Base-by-base conservation (phyloP, 371 early-diverging fungal species). In the Actinomucor elegans region DNA sequence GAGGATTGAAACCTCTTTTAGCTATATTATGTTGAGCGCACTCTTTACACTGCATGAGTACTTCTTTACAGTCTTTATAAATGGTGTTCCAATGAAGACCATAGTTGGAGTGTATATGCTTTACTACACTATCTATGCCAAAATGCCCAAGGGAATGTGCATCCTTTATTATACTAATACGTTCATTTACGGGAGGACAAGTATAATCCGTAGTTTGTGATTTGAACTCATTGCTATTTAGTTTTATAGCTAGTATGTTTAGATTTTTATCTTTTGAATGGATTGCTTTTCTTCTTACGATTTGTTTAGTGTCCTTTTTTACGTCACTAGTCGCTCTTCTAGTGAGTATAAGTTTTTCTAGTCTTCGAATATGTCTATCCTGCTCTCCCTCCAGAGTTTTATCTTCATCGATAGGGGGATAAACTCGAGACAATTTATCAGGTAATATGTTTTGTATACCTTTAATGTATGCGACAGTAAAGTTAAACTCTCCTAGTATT, bases 81-180 rank as follows among this genome's bases (percentile, higher is more conserved):
- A 52, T 52, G 11, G 23, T 15, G 32, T 28, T 41, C 42, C 52
- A 51, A 23, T 51, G 32, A 2, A 49, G 27, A 5, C 38, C 50
- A 43, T 43, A 15, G 26, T 43, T 23, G 4, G 41, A 15, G 11
- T 41, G 33, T 41, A 40, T 51, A 29, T 4, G 3, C 17, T 42
- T 32, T 10, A 52, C 52, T 24, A 42, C 17, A 11, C n/a, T 26
- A 2, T 42, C 52, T 5, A 33, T 28, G 0, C 52, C 52, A 33
- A 42, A 52, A 23, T 52, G 52, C 10, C 52, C 52, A 18, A 42
- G 10, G 10, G 6, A 5, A 24, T 52, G 52, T n/a, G 52, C 43
- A 3, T 52, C 52, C 21, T 17, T 31, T 17, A 43, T 41, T 0
- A 52, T 12, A 5, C 34, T 1, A 5, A 4, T n/a, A 15, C 52